A percentile compares a stretch with the other conserved stretches of the same genome.
phyloP scores from a whole-genome alignment of 768 basidiomycete species.

The Pulveroboletus sp. region DNA sequence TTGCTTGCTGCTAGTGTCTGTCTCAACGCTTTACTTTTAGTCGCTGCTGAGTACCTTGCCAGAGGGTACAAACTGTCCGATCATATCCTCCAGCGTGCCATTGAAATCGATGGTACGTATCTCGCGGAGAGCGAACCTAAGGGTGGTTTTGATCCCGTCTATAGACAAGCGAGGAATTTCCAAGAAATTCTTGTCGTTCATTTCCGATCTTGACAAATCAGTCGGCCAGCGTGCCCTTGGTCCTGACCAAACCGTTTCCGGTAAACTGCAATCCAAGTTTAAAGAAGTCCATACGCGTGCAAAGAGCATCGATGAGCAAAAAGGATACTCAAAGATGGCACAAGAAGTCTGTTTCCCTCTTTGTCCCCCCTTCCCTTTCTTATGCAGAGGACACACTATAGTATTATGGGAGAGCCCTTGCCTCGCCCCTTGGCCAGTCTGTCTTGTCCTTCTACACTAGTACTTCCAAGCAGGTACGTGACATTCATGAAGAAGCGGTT shows the following conservation, averaged over 20 bases:
- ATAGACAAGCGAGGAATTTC: constrained; percentile 85
- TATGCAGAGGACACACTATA: constrained; percentile 23
- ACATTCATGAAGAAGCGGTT: constrained; percentile 91
- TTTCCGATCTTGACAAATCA: constrained; percentile 64
- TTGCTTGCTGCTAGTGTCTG: neutral
- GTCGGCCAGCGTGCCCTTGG: constrained; percentile 71
- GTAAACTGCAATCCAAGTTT: constrained; percentile 62
- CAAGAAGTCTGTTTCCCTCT: constrained; percentile 45
- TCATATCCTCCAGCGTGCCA: constrained; percentile 68
- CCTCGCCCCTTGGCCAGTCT: constrained; percentile 72
- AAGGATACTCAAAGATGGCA: constrained; percentile 66
- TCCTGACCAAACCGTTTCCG: constrained; percentile 75
- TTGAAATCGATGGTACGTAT: constrained; percentile 66
- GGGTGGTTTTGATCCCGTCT: neutral
- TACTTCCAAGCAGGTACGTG: constrained; percentile 81
- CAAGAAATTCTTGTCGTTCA: constrained; percentile 73
- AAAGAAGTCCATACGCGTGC: constrained; percentile 64
- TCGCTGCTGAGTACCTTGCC: constrained; percentile 92
- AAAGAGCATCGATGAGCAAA: constrained; percentile 75
- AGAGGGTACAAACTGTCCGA: constrained; percentile 84
- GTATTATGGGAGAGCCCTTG: constrained; percentile 76
- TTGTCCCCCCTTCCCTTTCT: neutral
- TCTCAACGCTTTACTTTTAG: constrained; percentile 32
- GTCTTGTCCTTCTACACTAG: constrained; percentile 80
- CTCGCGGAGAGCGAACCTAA: neutral